Evolutionary conservation across 192 early-diverging fungal species (phyloP), one percentile per base, ranked within the genome.

Genomic region (Coemansia sp.): DNA sequence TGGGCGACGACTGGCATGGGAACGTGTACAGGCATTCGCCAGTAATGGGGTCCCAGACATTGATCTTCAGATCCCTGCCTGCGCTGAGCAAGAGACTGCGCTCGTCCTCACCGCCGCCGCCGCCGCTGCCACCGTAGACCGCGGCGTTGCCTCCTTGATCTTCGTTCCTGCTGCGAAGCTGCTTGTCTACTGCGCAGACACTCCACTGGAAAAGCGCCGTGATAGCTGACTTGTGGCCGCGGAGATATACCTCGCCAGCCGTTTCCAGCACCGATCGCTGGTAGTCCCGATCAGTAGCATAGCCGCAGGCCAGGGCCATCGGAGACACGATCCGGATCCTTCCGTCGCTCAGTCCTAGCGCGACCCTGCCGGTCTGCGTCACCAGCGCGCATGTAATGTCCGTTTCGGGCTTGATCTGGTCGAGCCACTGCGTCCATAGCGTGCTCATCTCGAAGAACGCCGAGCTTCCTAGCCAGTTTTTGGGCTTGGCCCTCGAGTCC

Each of bases 1-100:
- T 60, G 3, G 78, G 78, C 61, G 78, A 55, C 5, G 72, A 74
- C 53, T 75, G 78, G 50, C 63, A 23, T 1, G 73, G 58, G n/a
- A 75, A 35, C 11, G 56, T 57, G 60, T 54, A 58, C 28, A 81
- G 59, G 32, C 62, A 68, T 7, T 61, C 64, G 18, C 64, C 67
- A 1, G 69, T 48, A 34, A 22, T 50, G 34, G 55, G 22, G 24
- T 72, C 57, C 78, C 78, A 81, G 51, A 81, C 59, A 30, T 69
- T 62, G 45, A 81, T 42, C 18, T 69, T 72, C 53, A 81, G 47
- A 19, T 81, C 78, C n/a, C 65, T 72, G 60, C 73, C 71, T 30
- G 78, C 78, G 30, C 77, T 80, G 25, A 80, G 36, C 58, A 80
- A 58, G 23, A 73, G 52, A n/a, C 52, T 27, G 3, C 27, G 61